These are phyloP conservation scores for Moricandia moricandioides DNA, from an alignment of 345 rosid species.

Conservation along the genomic window DNA sequence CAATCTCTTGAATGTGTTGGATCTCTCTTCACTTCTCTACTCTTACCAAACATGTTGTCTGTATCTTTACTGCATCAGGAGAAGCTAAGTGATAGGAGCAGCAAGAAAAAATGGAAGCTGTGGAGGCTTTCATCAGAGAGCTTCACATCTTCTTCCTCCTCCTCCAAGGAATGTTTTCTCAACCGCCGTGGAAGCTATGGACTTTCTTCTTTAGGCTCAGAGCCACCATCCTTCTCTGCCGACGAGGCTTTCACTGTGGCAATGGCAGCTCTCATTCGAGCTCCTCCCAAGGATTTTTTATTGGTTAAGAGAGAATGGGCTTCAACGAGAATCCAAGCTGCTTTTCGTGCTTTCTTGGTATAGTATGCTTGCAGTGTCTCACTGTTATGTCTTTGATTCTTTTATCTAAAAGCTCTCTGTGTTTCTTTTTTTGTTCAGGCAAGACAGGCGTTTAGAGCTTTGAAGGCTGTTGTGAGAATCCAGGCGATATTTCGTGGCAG, in stretches of 20 bases:
- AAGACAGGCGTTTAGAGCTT: constrained; percentile 74
- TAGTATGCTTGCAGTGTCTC: neutral
- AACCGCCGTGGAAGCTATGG: constrained; percentile 31
- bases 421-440: constrained; percentile 45
- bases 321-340: constrained; percentile 79
- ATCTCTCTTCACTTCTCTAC: neutral
- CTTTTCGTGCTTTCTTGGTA: constrained; percentile 84
- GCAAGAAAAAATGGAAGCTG: constrained; percentile 42
- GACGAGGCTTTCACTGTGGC: constrained; percentile 61
- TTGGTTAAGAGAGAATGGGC: constrained; percentile 79
- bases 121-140: constrained; percentile 42
- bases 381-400: neutral
- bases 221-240: constrained; percentile 32
- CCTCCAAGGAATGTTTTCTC: constrained; percentile 20
- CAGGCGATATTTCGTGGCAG: constrained; percentile 86
- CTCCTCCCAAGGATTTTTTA: constrained; percentile 66
- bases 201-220: constrained; percentile 33
- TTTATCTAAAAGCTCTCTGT: neutral
- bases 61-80: constrained; percentile 11
- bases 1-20: neutral
- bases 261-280: constrained; percentile 74
- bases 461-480: constrained; percentile 84
- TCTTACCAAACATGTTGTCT: neutral
- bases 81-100: constrained; percentile 18
- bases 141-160: constrained; percentile 30